phyloP scores from a whole-genome alignment of 225 moss, liverwort and hornwort species.

The Neckera pumila region DNA sequence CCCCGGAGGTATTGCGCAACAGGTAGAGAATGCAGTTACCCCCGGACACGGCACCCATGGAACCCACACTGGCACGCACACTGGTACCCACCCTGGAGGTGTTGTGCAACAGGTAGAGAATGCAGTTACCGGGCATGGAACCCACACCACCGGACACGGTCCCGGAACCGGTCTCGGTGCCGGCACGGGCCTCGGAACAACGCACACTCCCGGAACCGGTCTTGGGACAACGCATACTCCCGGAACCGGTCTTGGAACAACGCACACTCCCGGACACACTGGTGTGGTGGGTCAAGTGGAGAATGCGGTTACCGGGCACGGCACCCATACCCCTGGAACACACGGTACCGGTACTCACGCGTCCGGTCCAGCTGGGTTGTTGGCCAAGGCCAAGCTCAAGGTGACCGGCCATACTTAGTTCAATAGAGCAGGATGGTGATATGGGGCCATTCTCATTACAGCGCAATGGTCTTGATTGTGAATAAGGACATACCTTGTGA shows the following conservation, averaged over 20 bases:
- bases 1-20: neutral
- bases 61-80: neutral
- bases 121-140: neutral
- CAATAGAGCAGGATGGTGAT: no score
- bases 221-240: neutral
- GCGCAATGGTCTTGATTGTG: neutral
- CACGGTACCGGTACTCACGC: neutral
- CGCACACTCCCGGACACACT: neutral
- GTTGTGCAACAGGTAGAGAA: slow-evolving; percentile 15
- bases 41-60: neutral
- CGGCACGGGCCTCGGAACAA: neutral
- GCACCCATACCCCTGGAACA: neutral
- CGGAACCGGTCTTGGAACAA: neutral
- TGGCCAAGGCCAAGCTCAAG: slow-evolving; percentile 31
- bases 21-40: slow-evolving; percentile 19
- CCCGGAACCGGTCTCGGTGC: neutral
- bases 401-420: slow-evolving; percentile 15
- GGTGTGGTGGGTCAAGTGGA: neutral
- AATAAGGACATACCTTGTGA: neutral
- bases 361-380: neutral
- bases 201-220: neutral
- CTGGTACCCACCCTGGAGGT: neutral
- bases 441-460: neutral
- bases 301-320: slow-evolving; percentile 2
- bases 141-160: neutral